Percentiles rank a stretch among this genome's conserved stretches.
These are phyloP conservation scores for Cornus kousa DNA, from an alignment of 148 eudicot genomes.

Conservation along the genomic window DNA sequence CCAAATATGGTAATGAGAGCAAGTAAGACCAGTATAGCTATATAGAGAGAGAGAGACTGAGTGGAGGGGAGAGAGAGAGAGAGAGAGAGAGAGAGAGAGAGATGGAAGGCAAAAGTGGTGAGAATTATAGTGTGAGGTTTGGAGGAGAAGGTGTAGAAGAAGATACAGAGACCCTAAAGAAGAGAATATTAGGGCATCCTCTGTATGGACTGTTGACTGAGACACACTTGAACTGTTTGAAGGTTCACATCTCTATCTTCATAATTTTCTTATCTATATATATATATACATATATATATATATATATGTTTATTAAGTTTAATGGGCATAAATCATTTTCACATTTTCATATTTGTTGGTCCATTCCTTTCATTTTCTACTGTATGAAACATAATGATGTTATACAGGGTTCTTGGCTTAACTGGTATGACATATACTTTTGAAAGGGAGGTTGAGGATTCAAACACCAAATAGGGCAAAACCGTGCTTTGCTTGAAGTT, in stretches of 20 bases:
- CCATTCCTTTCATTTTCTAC: too few species aligned
- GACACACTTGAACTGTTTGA: neutral
- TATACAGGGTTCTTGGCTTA: too few species aligned
- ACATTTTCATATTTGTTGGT: too few species aligned
- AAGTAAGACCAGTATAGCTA: neutral
- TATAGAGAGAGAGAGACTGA: neutral
- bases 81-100: neutral
- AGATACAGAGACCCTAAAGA: neutral
- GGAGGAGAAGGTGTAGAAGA: neutral
- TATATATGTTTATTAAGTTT: too few species aligned
- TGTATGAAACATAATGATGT: too few species aligned
- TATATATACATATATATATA: too few species aligned
- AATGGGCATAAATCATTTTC: too few species aligned
- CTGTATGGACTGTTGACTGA: neutral
- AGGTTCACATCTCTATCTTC: neutral
- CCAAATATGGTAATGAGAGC: neutral
- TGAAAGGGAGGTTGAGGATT: too few species aligned
- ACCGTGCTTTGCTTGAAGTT: too few species aligned
- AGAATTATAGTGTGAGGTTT: neutral
- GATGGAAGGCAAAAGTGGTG: neutral
- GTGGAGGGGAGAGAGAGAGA: neutral
- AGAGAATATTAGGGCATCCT: slow-evolving; percentile 3
- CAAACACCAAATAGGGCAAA: too few species aligned
- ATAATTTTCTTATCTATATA: too few species aligned
- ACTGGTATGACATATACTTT: too few species aligned